A percentile compares a stretch with the other conserved stretches of the same genome.
Evolutionary conservation across 2,329 filamentous ascomycete genomes (phyloP).

Genomic region (Apiospora hydei): DNA sequence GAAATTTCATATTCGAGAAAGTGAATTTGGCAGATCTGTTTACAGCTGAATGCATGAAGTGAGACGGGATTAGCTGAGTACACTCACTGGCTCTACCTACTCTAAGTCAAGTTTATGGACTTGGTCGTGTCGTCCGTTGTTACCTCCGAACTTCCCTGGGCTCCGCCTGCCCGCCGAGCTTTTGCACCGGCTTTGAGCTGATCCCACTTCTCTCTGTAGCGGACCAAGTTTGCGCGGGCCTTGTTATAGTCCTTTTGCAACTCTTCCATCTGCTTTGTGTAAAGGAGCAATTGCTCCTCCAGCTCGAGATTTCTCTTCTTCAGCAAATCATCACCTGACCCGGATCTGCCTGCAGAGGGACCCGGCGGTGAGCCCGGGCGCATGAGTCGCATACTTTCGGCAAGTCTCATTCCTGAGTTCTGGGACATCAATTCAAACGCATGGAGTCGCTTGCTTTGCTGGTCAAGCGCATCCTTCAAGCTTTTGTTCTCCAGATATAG

Average conservation of each 20-base stretch:
- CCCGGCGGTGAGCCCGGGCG: conserved; percentile 60
- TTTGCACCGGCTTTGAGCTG: conserved; percentile 67
- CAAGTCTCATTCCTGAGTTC: conserved; percentile 82
- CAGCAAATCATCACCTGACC: conserved; percentile 53
- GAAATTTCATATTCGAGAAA: not conserved
- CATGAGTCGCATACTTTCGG: conserved; percentile 78
- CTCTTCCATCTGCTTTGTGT: conserved; percentile 67
- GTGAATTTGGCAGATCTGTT: not conserved
- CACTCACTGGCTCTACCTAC: not conserved
- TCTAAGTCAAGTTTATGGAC: conserved; percentile 25
- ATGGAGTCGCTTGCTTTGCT: conserved; percentile 84
- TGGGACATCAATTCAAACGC: conserved; percentile 94
- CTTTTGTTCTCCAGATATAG: conserved; percentile 87
- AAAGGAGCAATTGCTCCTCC: conserved; percentile 68
- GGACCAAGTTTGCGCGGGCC: conserved; percentile 62
- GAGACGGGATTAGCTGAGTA: not conserved
- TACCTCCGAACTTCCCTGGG: conserved; percentile 27
- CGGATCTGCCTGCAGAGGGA: conserved; percentile 39
- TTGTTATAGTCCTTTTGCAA: conserved; percentile 69
- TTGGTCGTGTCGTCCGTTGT: conserved; percentile 23
- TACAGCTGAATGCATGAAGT: not conserved
- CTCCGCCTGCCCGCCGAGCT: conserved; percentile 49
- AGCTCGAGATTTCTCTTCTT: conserved; percentile 66
- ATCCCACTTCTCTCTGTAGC: conserved; percentile 69
- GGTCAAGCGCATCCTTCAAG: conserved; percentile 85